Conservation (phyloP, 2,329 filamentous ascomycete genomes). For the Fusarium redolens region DNA sequence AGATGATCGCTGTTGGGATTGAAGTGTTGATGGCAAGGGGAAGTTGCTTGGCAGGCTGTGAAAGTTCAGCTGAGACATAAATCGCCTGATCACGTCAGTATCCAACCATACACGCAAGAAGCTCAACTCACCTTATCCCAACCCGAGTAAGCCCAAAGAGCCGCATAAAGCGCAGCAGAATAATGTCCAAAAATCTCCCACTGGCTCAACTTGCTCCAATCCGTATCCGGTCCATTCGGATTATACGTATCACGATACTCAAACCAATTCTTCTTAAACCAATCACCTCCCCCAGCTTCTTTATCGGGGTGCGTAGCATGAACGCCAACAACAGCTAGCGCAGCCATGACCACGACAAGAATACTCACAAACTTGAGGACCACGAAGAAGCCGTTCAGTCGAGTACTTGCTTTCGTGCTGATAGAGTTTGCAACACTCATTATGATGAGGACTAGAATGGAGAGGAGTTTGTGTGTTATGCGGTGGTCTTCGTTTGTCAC, state of each 20-base stretch:
- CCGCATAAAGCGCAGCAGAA: constrained; percentile 70
- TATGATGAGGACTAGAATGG: constrained; percentile 58
- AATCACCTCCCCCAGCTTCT: constrained; percentile 61
- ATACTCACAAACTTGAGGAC: constrained; percentile 64
- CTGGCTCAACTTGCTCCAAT: constrained; percentile 60
- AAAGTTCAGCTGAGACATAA: constrained; percentile 66
- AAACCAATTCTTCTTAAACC: constrained; percentile 67
- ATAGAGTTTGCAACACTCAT: constrained; percentile 65
- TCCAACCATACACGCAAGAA: accelerated
- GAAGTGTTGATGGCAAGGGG: constrained; percentile 72
- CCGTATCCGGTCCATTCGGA: constrained; percentile 60
- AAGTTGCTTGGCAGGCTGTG: constrained; percentile 62
- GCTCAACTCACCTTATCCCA: constrained; percentile 69
- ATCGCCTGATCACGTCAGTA: constrained; percentile 55
- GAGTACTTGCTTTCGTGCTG: constrained; percentile 66
- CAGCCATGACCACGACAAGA: constrained; percentile 60
- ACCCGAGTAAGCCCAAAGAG: constrained; percentile 73
- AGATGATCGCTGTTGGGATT: constrained; percentile 68
- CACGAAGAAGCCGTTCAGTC: constrained; percentile 67
- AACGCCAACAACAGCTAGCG: constrained; percentile 58
- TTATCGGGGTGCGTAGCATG: constrained; percentile 52
- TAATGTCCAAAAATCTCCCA: constrained; percentile 72
- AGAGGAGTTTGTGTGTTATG: constrained; percentile 62
- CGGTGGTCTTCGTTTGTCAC: constrained; percentile 57
- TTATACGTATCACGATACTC: constrained; percentile 59